Base-by-base conservation (phyloP, 345 rosid species). In the Toxicodendron radicans region DNA sequence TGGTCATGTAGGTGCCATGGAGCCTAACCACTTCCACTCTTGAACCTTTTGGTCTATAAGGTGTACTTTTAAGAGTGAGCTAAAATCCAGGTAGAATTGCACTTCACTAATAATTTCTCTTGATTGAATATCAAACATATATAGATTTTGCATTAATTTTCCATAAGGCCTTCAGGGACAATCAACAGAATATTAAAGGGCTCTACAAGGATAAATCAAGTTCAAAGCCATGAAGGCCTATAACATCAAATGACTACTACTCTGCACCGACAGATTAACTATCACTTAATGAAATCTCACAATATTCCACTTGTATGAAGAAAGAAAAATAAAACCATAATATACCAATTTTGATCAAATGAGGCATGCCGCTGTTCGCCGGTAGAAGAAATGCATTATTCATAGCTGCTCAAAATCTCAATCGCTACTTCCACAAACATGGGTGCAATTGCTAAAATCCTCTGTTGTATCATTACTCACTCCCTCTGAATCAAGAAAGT, bases 401-500 rank as follows among this genome's bases (percentile, higher is more conserved):
- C 53, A 35, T 59, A 18, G 8, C 43, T 23, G 30, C 69, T 63
- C 68, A 72, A 8, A 35, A 72, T 61, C 68, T 62, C 32, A 41
- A 72, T 18, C 52, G 12, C 17, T 9, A 10, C 74, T 58, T 23
- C 23, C 18, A 46, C 23, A 24, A 71, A 9, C 35, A 10, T 4
- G 10, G 33, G 54, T 14, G 16, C 21, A 49, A 32, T 33, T 23
- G 30, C 51, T 24, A 23, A 12, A 45, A n/a, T 32, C 30, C 65
- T 54, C 11, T 46, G 46, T 45, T 61, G 48, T 71, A 9, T 20
- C 10, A n/a, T 35, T 49, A 30, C 67, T 76, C 76, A 85, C 79
- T 82, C 85, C 10, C 1, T 85, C 88, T 85, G 88, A 79, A 73
- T 8, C 43, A 17, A 58, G 20, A 23, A 56, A 33, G 27, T 30